Evolutionary conservation across 148 eudicot genomes (phyloP).

Genomic region (Amaranthus cruentus): DNA sequence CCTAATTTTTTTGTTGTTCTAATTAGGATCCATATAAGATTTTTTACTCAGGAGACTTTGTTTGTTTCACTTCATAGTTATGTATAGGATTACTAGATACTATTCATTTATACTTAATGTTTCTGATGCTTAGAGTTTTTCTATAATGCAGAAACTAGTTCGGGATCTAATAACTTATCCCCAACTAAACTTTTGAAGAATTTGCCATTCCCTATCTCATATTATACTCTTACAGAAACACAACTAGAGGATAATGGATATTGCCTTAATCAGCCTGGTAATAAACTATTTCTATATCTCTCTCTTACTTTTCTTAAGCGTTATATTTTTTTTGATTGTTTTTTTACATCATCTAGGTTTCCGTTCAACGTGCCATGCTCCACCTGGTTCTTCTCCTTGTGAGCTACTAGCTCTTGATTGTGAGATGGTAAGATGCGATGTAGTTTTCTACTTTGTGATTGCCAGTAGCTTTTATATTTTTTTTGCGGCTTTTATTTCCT

Average conservation of each 20-base stretch:
- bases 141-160: slow-evolving; percentile 36
- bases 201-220: slow-evolving; percentile 73
- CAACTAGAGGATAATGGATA: slow-evolving; percentile 91
- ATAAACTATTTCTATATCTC: neutral
- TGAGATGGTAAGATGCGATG: slow-evolving; percentile 26
- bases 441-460: slow-evolving; percentile 7
- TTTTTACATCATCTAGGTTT: slow-evolving; percentile 52
- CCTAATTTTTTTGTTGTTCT: neutral
- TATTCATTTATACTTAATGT: neutral
- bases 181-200: slow-evolving; percentile 42
- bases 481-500: neutral
- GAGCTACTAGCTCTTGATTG: slow-evolving; percentile 29
- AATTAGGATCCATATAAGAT: neutral
- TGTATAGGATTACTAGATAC: neutral
- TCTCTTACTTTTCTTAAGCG: neutral
- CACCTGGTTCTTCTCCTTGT: slow-evolving; percentile 10
- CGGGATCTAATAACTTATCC: slow-evolving; percentile 27
- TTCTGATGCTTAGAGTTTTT: neutral
- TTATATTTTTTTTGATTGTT: neutral
- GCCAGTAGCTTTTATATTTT: neutral
- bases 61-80: neutral
- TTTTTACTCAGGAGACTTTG: neutral
- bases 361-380: slow-evolving; percentile 43
- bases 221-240: slow-evolving; percentile 74
- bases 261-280: slow-evolving; percentile 59